A percentile compares a stretch with the other conserved stretches of the same genome.
phyloP scores from a whole-genome alignment of 176 grass and related monocot genomes.

The Aegilops bicornis region DNA sequence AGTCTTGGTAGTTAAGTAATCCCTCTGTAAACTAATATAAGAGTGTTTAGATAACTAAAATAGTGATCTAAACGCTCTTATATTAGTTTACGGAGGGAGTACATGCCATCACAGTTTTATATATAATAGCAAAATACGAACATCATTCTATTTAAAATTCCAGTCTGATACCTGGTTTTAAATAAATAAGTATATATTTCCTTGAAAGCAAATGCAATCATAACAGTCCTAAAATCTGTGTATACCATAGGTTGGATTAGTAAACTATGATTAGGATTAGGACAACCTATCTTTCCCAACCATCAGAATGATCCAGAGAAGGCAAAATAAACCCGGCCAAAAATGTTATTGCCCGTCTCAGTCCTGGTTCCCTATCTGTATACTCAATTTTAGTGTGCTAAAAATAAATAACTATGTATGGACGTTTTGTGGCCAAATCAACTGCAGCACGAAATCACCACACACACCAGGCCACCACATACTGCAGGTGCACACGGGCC shows the following conservation, averaged over 20 bases:
- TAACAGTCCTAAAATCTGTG: neutral
- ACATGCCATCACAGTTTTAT: neutral
- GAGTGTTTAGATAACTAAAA: too few relatives aligned
- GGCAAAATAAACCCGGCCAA: neutral
- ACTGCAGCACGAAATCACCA: neutral
- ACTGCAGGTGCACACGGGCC: neutral
- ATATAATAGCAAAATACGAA: neutral
- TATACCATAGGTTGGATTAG: neutral
- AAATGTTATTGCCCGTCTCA: neutral
- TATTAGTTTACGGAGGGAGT: too few relatives aligned
- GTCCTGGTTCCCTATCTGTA: neutral
- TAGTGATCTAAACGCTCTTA: too few relatives aligned
- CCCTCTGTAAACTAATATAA: too few relatives aligned
- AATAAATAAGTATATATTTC: neutral
- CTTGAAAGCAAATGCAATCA: slow-evolving; percentile 15
- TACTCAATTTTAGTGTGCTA: neutral
- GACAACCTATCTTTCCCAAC: neutral
- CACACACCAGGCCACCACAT: neutral
- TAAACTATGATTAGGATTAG: neutral
- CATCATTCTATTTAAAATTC: neutral
- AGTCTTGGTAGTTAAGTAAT: neutral
- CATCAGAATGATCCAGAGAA: neutral
- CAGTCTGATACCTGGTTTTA: neutral
- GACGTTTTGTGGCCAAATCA: neutral
- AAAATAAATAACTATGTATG: neutral